Base-by-base conservation (phyloP, 192 early-diverging fungal species). In the Backusella parvicylindrica region DNA sequence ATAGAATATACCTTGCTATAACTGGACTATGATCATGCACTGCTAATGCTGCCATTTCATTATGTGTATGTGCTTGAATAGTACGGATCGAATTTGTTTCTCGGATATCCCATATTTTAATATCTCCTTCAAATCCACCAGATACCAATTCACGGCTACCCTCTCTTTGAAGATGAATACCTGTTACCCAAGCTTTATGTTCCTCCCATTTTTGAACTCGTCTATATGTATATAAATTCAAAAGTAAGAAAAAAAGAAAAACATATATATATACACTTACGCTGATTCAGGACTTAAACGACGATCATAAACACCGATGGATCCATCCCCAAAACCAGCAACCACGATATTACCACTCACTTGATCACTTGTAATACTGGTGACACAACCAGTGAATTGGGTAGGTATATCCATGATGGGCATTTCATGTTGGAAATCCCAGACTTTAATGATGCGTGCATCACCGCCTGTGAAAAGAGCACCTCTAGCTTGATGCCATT, bases 401-500 rank as follows among this genome's bases (percentile, higher is more conserved):
- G 89, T 89, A 1, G 89, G 86, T 71, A 91, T 87, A 73, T 85
- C 84, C 91, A 56, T 56, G 16, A 91, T 80, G 40, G 89, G 91
- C 30, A 91, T 74, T 73, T 96, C 95, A 37, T 88, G 85, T 11
- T 91, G 86, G 12, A 93, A 91, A 84, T 95, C 93, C 95, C 95
- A 96, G 0, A 96, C 86, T 50, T 89, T 83, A 65, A 95, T 90
- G 15, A 88, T 70, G 15, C 86, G 72, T 6, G 85, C 80, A 76
- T 92, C 92, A 21, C 95, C 95, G 43, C 87, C 87, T 23, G 91
- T 87, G 26, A 92, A 79, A 1, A 96, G 76, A 1, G 78, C 74
- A 8, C 93, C 95, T 18, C 86, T 80, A 30, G 75, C 74, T 82
- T 96, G 95, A 73, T 96, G 91, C 95, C 95, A 96, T 26, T 95